Evolutionary conservation across 768 basidiomycete species (phyloP).

Genomic region (Infundibulicybe gibba): DNA sequence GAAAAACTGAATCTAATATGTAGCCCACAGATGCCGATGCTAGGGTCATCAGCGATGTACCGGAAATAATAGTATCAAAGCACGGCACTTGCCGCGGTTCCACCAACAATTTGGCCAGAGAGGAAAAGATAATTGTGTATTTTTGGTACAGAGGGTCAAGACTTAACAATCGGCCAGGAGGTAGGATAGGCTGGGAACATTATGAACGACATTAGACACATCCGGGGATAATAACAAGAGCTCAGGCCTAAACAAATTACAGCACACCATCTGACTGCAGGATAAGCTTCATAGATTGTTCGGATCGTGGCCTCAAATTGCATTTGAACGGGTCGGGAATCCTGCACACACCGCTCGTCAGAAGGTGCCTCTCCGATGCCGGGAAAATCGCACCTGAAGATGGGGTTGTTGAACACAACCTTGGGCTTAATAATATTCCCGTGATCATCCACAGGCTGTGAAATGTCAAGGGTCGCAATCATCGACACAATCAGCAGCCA

Average conservation of each 20-base stretch:
- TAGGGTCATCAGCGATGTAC: no score
- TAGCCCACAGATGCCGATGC: no score
- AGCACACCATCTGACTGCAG: constrained; percentile 22
- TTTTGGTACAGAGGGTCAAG: no score
- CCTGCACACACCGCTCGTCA: constrained; percentile 18
- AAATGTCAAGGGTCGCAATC: constrained; percentile 55
- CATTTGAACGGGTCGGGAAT: constrained; percentile 46
- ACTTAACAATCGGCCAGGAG: no score
- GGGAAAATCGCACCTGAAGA: constrained; percentile 48
- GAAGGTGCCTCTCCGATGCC: background rate
- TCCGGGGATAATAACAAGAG: background rate
- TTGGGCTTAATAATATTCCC: constrained; percentile 46
- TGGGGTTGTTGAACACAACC: constrained; percentile 52
- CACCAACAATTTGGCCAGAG: no score
- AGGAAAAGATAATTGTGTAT: no score
- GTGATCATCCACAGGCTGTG: constrained; percentile 43
- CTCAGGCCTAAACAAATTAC: constrained; percentile 2
- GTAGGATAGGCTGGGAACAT: no score
- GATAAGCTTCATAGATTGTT: constrained; percentile 36
- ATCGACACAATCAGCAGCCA: constrained; percentile 57
- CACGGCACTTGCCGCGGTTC: no score
- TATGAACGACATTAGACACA: no score
- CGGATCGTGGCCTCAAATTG: constrained; percentile 47
- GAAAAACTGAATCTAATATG: no score
- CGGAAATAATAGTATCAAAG: no score